phyloP scores from a whole-genome alignment of 2,329 filamentous ascomycete species.

The Leptographium lundbergii region DNA sequence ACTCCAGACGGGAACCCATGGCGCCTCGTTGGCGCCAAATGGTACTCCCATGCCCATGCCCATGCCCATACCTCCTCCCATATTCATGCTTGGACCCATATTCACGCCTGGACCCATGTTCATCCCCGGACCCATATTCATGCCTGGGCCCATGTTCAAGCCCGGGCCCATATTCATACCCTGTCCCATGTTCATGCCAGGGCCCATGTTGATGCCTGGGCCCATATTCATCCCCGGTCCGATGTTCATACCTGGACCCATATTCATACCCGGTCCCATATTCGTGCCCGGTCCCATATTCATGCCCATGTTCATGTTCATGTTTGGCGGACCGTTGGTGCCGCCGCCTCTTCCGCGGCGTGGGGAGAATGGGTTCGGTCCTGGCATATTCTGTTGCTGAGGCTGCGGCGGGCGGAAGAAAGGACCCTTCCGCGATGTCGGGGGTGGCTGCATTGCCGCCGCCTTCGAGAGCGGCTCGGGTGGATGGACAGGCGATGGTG shows the following conservation, averaged over 20 bases:
- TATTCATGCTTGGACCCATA: neutral
- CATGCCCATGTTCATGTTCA: neutral
- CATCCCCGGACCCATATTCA: neutral
- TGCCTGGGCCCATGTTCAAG: neutral
- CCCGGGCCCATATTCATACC: neutral
- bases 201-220: neutral
- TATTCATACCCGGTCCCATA: neutral
- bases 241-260: neutral
- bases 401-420: neutral
- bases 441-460: neutral
- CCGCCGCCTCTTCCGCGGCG: neutral
- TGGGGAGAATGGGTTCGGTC: neutral
- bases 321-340: neutral
- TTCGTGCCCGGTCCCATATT: neutral
- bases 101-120: neutral
- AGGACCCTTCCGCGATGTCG: neutral
- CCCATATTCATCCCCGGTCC: neutral
- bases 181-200: neutral
- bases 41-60: neutral
- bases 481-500: neutral
- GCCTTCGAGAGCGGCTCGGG: neutral
- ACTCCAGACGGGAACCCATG: neutral
- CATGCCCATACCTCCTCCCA: neutral
- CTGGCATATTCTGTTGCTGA: neutral
- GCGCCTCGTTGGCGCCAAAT: neutral